Evolutionary conservation across 176 grass and related monocot species (phyloP).

Genomic region (Alopecurus myosuroides): DNA sequence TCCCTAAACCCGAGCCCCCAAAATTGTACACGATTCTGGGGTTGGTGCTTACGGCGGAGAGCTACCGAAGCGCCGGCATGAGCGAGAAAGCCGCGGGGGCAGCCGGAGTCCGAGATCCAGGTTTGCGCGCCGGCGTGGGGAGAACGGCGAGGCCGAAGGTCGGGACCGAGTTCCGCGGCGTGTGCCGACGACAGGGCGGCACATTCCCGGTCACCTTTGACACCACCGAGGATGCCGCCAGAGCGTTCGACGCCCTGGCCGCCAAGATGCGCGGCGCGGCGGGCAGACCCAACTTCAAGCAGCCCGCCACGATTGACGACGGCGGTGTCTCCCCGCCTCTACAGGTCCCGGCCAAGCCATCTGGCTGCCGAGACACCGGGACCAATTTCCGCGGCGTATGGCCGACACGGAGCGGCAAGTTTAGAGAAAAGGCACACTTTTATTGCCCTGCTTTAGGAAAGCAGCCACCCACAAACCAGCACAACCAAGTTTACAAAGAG

Average conservation of each 20-base stretch:
- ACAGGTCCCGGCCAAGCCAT: neutral
- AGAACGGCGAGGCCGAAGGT: neutral
- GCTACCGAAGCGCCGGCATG: too few relatives aligned
- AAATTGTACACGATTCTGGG: too few relatives aligned
- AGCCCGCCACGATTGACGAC: neutral
- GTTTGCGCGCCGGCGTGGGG: neutral
- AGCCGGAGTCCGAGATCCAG: too few relatives aligned
- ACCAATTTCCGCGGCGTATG: neutral
- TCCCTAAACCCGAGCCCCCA: too few relatives aligned
- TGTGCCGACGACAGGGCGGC: neutral
- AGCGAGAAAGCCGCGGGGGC: too few relatives aligned
- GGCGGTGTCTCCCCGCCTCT: neutral
- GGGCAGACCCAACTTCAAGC: neutral
- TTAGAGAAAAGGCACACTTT: too few relatives aligned
- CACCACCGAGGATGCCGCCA: constrained; percentile 70
- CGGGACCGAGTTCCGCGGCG: neutral
- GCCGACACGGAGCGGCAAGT: neutral
- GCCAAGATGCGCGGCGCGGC: neutral
- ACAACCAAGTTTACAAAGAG: too few relatives aligned
- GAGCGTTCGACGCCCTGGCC: neutral
- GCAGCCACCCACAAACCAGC: too few relatives aligned
- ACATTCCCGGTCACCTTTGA: constrained; percentile 60
- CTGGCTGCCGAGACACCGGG: neutral
- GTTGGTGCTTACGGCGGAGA: too few relatives aligned
- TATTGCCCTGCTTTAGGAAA: too few relatives aligned